Evolutionary conservation across 2,329 filamentous ascomycete genomes (phyloP), one percentile per base, ranked within the genome.

Genomic region (Sphaerulina musiva): DNA sequence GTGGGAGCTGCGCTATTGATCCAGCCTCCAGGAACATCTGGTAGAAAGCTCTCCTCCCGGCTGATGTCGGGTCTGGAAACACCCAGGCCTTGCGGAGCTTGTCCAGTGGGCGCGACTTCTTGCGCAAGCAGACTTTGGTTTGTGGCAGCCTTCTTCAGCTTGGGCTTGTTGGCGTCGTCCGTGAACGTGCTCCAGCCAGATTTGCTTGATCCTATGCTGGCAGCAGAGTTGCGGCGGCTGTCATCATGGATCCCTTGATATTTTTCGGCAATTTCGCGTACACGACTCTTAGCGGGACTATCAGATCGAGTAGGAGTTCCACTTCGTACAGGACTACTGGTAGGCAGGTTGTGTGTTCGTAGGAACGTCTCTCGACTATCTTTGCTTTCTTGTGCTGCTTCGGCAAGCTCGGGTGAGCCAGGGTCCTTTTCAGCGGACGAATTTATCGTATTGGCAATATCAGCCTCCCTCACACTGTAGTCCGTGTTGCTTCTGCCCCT

Each of bases 11-110:
- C 76, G 32, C 78, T 80, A 20, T 49, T 48, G 49, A 78, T 73
- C 78, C 78, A 80, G 49, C 74, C 75, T 20, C 78, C 78, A 39
- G 78, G 78, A 32, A 80, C 64, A 50, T 76, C 70, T 11, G 78
- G 78, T 51, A 74, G 70, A 60, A 80, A 80, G 38, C 60, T 58
- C 51, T 64, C 57, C 53, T 60, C 56, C 42, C 59, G 46, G 10
- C 51, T 53, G 29, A 59, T 12, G 11, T 53, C 55, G 8, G 62
- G 59, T 43, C 63, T 52, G 6, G 46, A 10, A 39, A 53, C n/a
- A 42, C 6, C 34, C 10, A 38, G 34, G 12, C 34, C 34, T n/a
- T 38, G 46, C 41, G 31, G 26, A 9, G 6, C 43, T 31, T 11
- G 42, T 38, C 12, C 44, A 4, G 39, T 46, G 9, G 43, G 48